These are phyloP conservation scores for Torulaspora indica DNA, from an alignment of 805 yeast species.

Conservation along the genomic window DNA sequence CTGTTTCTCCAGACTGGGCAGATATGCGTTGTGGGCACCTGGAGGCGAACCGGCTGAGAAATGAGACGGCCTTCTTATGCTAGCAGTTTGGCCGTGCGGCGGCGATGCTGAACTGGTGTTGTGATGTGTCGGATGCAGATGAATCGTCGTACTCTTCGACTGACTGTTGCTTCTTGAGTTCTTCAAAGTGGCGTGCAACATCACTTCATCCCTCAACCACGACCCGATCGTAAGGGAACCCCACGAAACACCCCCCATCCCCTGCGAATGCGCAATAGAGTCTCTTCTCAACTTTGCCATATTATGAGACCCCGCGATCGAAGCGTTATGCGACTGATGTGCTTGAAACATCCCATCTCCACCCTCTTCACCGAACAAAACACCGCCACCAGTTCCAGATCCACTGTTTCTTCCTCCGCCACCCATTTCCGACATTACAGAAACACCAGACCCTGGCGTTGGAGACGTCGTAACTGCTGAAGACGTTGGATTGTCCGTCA, in stretches of 20 bases:
- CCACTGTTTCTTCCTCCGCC: constrained; percentile 5
- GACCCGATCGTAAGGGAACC: constrained; percentile 92
- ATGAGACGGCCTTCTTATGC: constrained; percentile 16
- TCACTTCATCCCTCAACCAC: constrained; percentile 91
- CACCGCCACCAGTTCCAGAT: constrained; percentile 1
- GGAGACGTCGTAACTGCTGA: constrained; percentile 14
- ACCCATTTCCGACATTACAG: constrained; percentile 1
- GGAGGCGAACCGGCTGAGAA: constrained; percentile 48
- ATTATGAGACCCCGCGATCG: constrained; percentile 17
- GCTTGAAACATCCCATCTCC: constrained; percentile 2
- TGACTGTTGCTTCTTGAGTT: constrained; percentile 14
- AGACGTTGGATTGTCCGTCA: constrained; percentile 14
- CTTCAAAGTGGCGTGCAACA: constrained; percentile 44
- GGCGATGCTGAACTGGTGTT: constrained; percentile 3
- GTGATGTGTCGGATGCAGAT: constrained; percentile 10
- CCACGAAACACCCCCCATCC: constrained; percentile 98
- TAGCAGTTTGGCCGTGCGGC: constrained; percentile 1
- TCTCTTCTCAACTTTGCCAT: constrained; percentile 68
- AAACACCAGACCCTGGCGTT: constrained; percentile 9
- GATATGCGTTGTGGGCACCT: constrained; percentile 62
- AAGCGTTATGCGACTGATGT: constrained; percentile 6
- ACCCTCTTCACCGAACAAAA: constrained; percentile 2
- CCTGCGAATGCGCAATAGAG: constrained; percentile 91
- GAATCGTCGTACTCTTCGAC: constrained; percentile 12
- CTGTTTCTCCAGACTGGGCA: constrained; percentile 91